These are phyloP conservation scores for Phytopythium vexans DNA, from an alignment of 352 stramenopile genomes.

Conservation along the genomic window DNA sequence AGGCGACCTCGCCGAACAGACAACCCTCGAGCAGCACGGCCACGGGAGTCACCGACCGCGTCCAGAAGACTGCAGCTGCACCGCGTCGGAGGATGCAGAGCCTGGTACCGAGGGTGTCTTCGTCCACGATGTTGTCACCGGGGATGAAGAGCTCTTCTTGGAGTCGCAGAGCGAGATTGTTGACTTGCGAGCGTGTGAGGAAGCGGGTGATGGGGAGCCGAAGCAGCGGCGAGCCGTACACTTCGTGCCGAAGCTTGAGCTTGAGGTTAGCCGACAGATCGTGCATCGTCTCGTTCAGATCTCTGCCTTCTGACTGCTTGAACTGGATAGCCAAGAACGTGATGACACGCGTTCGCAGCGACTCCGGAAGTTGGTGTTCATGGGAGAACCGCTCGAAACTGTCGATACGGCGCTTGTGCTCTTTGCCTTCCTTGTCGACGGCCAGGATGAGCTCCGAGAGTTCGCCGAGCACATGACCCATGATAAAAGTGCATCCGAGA, in stretches of 20 bases:
- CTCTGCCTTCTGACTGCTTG: conserved; percentile 40
- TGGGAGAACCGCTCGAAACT: conserved; percentile 78
- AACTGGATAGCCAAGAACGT: conserved; percentile 66
- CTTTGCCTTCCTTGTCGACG: conserved; percentile 66
- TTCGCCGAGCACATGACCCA: conserved; percentile 70
- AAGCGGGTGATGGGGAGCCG: conserved; percentile 56
- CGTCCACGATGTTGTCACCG: conserved; percentile 54
- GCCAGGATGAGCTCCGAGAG: conserved; percentile 74
- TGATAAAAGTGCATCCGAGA: conserved; percentile 68
- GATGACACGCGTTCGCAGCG: conserved; percentile 42
- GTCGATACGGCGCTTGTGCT: conserved; percentile 65
- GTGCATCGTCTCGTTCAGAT: conserved; percentile 45
- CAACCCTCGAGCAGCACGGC: conserved; percentile 55
- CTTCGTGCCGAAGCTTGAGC: conserved; percentile 72
- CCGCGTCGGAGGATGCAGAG: conserved; percentile 63
- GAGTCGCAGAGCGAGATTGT: conserved; percentile 62
- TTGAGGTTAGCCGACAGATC: conserved; percentile 68
- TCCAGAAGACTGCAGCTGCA: conserved; percentile 52
- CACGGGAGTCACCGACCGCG: conserved; percentile 42
- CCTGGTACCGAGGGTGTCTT: conserved; percentile 51
- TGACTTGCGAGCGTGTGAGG: conserved; percentile 51
- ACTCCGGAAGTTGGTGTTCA: conserved; percentile 42
- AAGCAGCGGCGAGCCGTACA: conserved; percentile 53
- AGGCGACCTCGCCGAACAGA: conserved; percentile 67
- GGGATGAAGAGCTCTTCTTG: conserved; percentile 68